Base-by-base conservation (phyloP, 345 rosid genomes). In the Syzygium aromaticum region DNA sequence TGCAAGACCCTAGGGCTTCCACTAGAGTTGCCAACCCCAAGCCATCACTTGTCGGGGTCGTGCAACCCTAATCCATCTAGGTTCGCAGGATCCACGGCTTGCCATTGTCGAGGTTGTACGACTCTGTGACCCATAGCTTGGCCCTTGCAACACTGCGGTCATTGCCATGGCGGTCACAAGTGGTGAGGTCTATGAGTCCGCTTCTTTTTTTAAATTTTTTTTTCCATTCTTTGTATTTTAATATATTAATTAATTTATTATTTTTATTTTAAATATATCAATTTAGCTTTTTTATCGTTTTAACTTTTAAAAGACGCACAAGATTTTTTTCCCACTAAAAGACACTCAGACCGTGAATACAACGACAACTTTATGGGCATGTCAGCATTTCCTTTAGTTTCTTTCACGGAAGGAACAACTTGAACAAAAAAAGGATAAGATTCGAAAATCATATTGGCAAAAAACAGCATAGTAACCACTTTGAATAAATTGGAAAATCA, bases 91-190 rank as follows among this genome's bases (percentile, higher is more conserved):
- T n/a, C 17, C 38, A 61, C 7, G 17, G 33, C 73, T n/a, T 61
- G 73, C 73, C 8, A 0, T n/a, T 1, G 9, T 1, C 6, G 11
- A 16, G 33, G 33, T 27, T 2, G 17, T 12, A n/a, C 67, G 28
- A 61, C 17, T 33, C 17, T 33, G 12, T 2, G 2, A 61, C 8
- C 73, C 38, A n/a, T n/a, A 30, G 33, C 13, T 61, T 27, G 73
- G 73, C 13, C 73, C 73, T 14, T 4, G 9, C 19, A 19, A n/a
- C 9, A 0, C 17, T n/a, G 3, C 0, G 19, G 9, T 33, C 10
- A 0, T 8, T 0, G 33, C 73, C 73, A n/a, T 61, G 14, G 73
- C 9, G 4, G 8, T 27, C 73, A 6, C 73, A 14, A 61, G 17
- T 4, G 33, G 33, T 17, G 33, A n/a, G 67, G 16, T 33, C 9